These are phyloP conservation scores for Skeletonema tropicum DNA, from an alignment of 108 stramenopile species.

Conservation along the genomic window DNA sequence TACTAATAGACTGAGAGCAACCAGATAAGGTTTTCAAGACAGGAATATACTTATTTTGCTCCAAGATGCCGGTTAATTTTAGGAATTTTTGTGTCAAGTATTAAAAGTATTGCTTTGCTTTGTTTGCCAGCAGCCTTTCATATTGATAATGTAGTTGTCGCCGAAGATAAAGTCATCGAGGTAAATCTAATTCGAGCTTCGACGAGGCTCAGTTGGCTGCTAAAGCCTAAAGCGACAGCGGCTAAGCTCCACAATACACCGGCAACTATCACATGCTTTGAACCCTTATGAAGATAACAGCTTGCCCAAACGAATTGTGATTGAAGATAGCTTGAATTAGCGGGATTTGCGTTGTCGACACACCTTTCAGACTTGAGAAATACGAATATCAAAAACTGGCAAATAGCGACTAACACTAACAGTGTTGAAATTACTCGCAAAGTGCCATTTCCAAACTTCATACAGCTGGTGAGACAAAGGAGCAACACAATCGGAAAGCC, in stretches of 20 bases:
- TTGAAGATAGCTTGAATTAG: not conserved
- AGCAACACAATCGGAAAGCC: not conserved
- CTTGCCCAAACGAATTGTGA: not conserved
- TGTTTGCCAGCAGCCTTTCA: not conserved
- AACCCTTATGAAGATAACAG: not conserved
- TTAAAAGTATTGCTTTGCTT: not conserved
- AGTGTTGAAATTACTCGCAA: not conserved
- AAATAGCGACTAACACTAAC: not conserved
- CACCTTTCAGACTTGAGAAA: not conserved
- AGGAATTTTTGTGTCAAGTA: not conserved
- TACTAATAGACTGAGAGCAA: too few relatives aligned
- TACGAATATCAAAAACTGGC: slow-evolving; percentile 1
- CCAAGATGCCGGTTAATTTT: not conserved
- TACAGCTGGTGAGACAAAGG: slow-evolving; percentile 6
- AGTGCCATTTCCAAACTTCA: not conserved
- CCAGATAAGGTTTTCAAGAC: too few relatives aligned
- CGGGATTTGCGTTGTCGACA: not conserved
- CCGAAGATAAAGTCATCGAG: slow-evolving; percentile 4
- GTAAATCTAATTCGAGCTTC: not conserved
- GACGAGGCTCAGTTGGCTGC: not conserved
- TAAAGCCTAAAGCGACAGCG: not conserved
- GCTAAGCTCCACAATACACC: not conserved
- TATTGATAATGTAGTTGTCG: not conserved
- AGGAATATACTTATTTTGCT: too few relatives aligned
- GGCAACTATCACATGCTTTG: not conserved